These are phyloP conservation scores for Aspergillus homomorphus DNA, from an alignment of 495 filamentous ascomycete genomes.

Conservation along the genomic window DNA sequence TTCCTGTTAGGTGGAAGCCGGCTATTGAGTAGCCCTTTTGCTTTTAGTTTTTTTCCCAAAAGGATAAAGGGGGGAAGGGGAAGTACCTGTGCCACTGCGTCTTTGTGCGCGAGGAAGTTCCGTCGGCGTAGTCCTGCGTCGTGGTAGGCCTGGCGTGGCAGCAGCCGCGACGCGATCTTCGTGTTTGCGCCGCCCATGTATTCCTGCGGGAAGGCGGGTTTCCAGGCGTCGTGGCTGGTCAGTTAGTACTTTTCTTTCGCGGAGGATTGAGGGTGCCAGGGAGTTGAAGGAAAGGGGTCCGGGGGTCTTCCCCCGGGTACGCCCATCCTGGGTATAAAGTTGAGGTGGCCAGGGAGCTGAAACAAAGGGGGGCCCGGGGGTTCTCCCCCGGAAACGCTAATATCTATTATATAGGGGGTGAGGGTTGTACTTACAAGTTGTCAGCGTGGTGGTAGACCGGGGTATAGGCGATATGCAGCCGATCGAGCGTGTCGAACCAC, in stretches of 20 bases:
- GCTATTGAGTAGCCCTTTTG: slow-evolving; percentile 21
- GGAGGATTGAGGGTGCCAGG: not conserved
- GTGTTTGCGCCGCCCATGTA: slow-evolving; percentile 37
- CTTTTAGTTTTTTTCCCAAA: not conserved
- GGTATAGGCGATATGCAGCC: slow-evolving; percentile 36
- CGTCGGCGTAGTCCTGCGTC: slow-evolving; percentile 31
- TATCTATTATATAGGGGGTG: no score
- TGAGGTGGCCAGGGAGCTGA: no score
- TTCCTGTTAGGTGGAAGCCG: slow-evolving; percentile 47
- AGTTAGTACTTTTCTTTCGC: not conserved
- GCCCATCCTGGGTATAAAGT: no score
- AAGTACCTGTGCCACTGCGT: slow-evolving; percentile 34
- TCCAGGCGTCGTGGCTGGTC: slow-evolving; percentile 40
- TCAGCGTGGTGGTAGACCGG: slow-evolving; percentile 49
- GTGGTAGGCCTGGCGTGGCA: slow-evolving; percentile 48
- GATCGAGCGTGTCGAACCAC: slow-evolving; percentile 39
- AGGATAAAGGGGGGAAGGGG: not conserved
- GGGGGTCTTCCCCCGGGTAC: no score
- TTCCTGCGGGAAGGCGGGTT: slow-evolving; percentile 47
- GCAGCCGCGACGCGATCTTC: slow-evolving; percentile 48
- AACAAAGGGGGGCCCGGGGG: no score
- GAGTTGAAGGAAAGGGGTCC: no score
- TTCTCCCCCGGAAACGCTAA: no score
- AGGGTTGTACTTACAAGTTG: slow-evolving; percentile 30
- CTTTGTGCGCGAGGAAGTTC: slow-evolving; percentile 44